A percentile compares a stretch with the other conserved stretches of the same genome.
Conservation (phyloP, 2,329 filamentous ascomycete species). For the Apiospora sp. region DNA sequence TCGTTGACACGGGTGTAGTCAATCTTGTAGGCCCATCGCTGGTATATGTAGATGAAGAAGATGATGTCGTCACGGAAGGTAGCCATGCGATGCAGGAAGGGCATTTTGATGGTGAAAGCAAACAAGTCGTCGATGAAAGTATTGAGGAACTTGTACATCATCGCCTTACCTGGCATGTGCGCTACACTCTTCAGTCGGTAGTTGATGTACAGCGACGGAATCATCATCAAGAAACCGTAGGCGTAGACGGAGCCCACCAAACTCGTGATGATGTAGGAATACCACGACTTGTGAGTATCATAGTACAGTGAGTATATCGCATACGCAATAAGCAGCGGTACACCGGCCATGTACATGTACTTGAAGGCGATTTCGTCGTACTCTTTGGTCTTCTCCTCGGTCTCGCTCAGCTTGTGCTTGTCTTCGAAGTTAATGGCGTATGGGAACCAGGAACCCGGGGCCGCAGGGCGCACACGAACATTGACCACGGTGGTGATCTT, state of each 20-base stretch:
- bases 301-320: slow-evolving; percentile 91
- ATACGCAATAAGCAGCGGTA: slow-evolving; percentile 88
- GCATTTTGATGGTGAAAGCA: slow-evolving; percentile 99
- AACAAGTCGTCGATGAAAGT: slow-evolving; percentile 99
- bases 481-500: slow-evolving; percentile 97
- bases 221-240: slow-evolving; percentile 99
- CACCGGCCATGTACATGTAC: slow-evolving; percentile 92
- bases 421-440: slow-evolving; percentile 89
- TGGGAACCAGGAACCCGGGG: slow-evolving; percentile 75
- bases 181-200: slow-evolving; percentile 95
- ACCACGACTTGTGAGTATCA: slow-evolving; percentile 97
- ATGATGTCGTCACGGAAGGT: slow-evolving; percentile 96
- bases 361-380: slow-evolving; percentile 98
- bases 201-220: slow-evolving; percentile 97
- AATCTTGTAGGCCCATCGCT: slow-evolving; percentile 89
- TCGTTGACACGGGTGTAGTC: slow-evolving; percentile 95
- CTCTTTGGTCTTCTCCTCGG: slow-evolving; percentile 97
- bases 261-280: slow-evolving; percentile 93
- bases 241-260: slow-evolving; percentile 96
- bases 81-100: slow-evolving; percentile 87
- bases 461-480: slow-evolving; percentile 77
- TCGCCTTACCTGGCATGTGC: slow-evolving; percentile 95
- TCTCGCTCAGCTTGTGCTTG: slow-evolving; percentile 94
- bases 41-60: slow-evolving; percentile 97
- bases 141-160: slow-evolving; percentile 98